phyloP scores from a whole-genome alignment of 2,329 filamentous ascomycete species.

The Cyanodermella asteris region DNA sequence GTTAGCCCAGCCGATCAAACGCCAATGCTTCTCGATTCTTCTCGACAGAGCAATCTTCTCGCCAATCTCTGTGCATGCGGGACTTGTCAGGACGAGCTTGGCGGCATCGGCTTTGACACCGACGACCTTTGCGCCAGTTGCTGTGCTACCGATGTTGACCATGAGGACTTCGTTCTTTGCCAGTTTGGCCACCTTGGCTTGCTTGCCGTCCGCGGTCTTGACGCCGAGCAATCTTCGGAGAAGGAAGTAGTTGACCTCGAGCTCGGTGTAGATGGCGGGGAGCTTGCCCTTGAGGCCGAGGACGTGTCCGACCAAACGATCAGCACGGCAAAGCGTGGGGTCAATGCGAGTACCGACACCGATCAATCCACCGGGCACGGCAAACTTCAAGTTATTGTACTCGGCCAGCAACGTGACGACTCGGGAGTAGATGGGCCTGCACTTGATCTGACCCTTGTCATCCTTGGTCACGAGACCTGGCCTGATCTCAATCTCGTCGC shows the following conservation, averaged over 20 bases:
- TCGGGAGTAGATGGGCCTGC: conserved; percentile 89
- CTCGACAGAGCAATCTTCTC: conserved; percentile 94
- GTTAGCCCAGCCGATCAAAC: conserved; percentile 77
- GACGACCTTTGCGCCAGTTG: conserved; percentile 89
- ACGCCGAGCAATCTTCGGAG: conserved; percentile 86
- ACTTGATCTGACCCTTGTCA: conserved; percentile 80
- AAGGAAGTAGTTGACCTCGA: conserved; percentile 99
- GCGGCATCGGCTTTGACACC: conserved; percentile 96
- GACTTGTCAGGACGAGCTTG: conserved; percentile 78
- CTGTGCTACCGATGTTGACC: conserved; percentile 98
- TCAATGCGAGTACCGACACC: conserved; percentile 96
- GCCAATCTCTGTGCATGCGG: conserved; percentile 88
- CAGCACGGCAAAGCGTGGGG: conserved; percentile 91
- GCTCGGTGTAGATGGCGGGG: conserved; percentile 91
- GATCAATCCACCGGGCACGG: conserved; percentile 89
- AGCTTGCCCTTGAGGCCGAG: conserved; percentile 83
- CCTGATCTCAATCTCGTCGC: conserved; percentile 94
- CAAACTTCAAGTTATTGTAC: conserved; percentile 95
- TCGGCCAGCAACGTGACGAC: conserved; percentile 92
- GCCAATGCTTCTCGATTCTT: conserved; percentile 99
- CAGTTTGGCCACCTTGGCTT: conserved; percentile 96
- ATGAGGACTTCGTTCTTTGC: conserved; percentile 98
- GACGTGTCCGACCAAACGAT: conserved; percentile 96
- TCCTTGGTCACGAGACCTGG: conserved; percentile 97
- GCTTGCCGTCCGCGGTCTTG: conserved; percentile 93